Conservation (phyloP, 495 filamentous ascomycete genomes). For the Aspergillus cavernicola region DNA sequence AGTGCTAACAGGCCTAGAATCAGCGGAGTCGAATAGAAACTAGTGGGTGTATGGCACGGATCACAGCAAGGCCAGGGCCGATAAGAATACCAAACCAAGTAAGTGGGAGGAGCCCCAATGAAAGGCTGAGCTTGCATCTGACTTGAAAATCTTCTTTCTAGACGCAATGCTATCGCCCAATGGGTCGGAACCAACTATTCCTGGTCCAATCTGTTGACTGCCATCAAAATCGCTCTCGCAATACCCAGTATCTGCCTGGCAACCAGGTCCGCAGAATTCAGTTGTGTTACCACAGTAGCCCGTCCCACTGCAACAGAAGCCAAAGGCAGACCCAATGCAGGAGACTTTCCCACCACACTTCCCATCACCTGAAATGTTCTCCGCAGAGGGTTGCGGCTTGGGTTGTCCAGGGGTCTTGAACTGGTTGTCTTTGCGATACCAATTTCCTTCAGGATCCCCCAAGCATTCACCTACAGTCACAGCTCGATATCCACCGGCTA, state of each 20-base stretch:
- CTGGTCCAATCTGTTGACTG: not conserved
- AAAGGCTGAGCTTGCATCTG: conserved; percentile 6
- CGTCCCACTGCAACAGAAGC: conserved; percentile 36
- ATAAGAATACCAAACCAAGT: conserved; percentile 8
- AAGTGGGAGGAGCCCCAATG: not conserved
- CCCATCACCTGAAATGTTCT: conserved; percentile 45
- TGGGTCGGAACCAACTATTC: not conserved
- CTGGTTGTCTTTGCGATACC: conserved; percentile 55
- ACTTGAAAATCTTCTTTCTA: conserved; percentile 14
- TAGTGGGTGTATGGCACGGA: not conserved
- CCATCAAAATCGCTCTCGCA: conserved; percentile 28
- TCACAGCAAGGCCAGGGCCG: conserved; percentile 4
- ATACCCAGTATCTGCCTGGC: conserved; percentile 45
- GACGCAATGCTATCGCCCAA: not conserved
- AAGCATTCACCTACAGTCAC: conserved; percentile 80
- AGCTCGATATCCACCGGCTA: conserved; percentile 53
- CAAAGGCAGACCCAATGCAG: conserved; percentile 46
- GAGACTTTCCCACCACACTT: conserved; percentile 49
- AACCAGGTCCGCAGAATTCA: conserved; percentile 48
- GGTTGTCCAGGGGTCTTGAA: conserved; percentile 20
- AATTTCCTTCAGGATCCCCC: conserved; percentile 62
- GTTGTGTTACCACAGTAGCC: conserved; percentile 48
- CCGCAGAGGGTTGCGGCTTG: conserved; percentile 31
- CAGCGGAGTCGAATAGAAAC: not conserved
- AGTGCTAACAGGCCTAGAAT: not conserved